A percentile compares a stretch with the other conserved stretches of the same genome.
phyloP scores from a whole-genome alignment of 2,329 filamentous ascomycete species.

The Colletotrichum liriopes region DNA sequence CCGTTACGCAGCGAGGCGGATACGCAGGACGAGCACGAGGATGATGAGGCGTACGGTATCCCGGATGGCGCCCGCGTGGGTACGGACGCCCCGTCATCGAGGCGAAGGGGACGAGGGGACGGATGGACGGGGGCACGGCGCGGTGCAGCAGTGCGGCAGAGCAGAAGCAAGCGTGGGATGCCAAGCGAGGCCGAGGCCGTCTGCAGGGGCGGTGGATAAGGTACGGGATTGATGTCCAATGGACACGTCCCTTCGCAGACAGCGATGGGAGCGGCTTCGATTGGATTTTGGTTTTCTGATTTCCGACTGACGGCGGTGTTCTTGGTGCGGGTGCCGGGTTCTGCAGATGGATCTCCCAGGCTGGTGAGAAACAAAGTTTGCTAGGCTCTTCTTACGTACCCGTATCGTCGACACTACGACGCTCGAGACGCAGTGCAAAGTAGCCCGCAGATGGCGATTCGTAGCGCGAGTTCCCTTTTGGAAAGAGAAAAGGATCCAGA shows the following conservation, averaged over 20 bases:
- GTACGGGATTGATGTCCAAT: conserved; percentile 1
- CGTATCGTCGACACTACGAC: not conserved
- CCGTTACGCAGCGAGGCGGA: conserved; percentile 7
- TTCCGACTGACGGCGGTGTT: not conserved
- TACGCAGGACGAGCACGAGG: not conserved
- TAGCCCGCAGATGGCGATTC: not conserved
- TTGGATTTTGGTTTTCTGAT: conserved; percentile 8
- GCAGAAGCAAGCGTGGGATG: conserved; percentile 26
- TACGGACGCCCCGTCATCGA: not conserved
- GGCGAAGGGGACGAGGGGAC: not conserved
- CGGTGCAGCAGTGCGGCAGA: conserved; percentile 23
- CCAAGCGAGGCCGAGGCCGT: conserved; percentile 37
- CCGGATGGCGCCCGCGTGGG: not conserved
- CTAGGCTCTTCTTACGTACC: conserved; percentile 16
- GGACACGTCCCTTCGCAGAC: not conserved
- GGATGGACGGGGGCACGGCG: not conserved
- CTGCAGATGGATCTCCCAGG: conserved; percentile 25
- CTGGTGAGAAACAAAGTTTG: conserved; percentile 34
- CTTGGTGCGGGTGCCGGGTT: not conserved
- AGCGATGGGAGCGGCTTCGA: conserved; percentile 6
- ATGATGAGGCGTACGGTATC: not conserved
- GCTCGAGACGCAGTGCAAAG: conserved; percentile 2
- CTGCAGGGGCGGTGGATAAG: conserved; percentile 31
- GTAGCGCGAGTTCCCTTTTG: not conserved
- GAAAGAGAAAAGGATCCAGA: conserved; percentile 14